Base-by-base conservation (phyloP, 306 rosid species). In the Vachellia pachyceras region DNA sequence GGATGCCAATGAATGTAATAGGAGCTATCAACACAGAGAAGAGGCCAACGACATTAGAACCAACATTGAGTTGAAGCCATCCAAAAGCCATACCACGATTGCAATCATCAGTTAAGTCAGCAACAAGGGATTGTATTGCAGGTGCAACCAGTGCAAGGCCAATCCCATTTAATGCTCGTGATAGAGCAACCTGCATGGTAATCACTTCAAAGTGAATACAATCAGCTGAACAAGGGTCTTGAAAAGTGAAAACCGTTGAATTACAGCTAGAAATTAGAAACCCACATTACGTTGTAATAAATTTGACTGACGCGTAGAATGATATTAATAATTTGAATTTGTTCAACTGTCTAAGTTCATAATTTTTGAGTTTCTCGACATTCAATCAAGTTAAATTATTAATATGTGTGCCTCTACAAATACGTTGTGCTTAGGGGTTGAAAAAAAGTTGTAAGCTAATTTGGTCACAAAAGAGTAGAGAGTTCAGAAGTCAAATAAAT, bases 61-160 rank as follows among this genome's bases (percentile, higher is more conserved):
- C 99, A 52, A 95, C 49, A 84, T 92, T 95, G 35, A 90, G 74
- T 76, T 93, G 98, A 78, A 93, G 99, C 99, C 98, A 95, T 61
- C 99, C 98, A 77, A 95, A 95, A 35, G 98, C 99, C 78, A 23
- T 84, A 69, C 99, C 99, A n/a, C 99, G 93, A 72, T 84, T 89
- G 70, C 74, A 80, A 76, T 93, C 98, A 80, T 90, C 92, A 44
- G 97, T 91, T 68, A 96, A 90, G 83, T 95, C 99, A 0, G 99
- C 98, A 40, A 95, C 96, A 64, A 95, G 97, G 55, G 99, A 95
- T 84, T 90, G 99, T 50, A 95, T 93, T 80, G 99, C 92, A 61
- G 99, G 99, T 64, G 92, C 78, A 69, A 93, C 98, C 80, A 95
- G 85, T 80, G 96, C 99, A 69, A 95, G 97, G 80, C 99, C 99